Base-by-base conservation (phyloP, 2,329 filamentous ascomycete genomes). In the Periglandula ipomoeae region DNA sequence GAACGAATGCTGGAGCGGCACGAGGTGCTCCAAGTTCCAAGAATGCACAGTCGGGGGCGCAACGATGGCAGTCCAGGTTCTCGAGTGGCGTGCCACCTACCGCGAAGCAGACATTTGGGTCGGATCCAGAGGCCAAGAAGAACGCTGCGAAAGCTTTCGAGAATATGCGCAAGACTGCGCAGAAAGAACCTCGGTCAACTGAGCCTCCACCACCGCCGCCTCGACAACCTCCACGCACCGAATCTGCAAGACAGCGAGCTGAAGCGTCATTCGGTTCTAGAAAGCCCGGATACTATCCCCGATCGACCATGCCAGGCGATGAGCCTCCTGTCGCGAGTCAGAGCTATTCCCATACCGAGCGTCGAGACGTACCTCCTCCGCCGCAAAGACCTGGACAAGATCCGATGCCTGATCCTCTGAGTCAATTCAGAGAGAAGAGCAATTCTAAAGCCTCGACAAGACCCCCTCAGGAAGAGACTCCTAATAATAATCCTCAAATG, bases 211-310 rank as follows among this genome's bases (percentile, higher is more conserved):
- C 59, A 3, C 53, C 61, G 2, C 61, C 68, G 0, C 65, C 67
- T 11, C 68, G 63, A 19, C 70, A 74, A 5, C 66, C 67, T 6
- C 70, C 75, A 8, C 68, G 72, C 38, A 76, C 76, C 2, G 72
- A 76, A 8, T 73, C 72, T 10, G 75, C 78, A 42, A 71, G 68
- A 50, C 71, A 78, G 53, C 74, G 76, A 46, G 70, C 73, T 8
- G 69, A 80, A 42, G 76, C 76, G 15, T 69, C 77, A 0, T 81
- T 81, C 58, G 78, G 78, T 13, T 62, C 61, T 5, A 70, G 70
- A 52, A 73, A 70, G 54, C 55, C 69, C 4, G 76, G 75, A 13
- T 79, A 73, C 51, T 67, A 71, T 40, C 74, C 76, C 41, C 67
- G 65, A 32, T 75, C 76, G 10, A 68, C 74, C 2, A 64, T 63